Evolutionary conservation across 169 alveolate species (phyloP).

Genomic region (Plasmodium inui): DNA sequence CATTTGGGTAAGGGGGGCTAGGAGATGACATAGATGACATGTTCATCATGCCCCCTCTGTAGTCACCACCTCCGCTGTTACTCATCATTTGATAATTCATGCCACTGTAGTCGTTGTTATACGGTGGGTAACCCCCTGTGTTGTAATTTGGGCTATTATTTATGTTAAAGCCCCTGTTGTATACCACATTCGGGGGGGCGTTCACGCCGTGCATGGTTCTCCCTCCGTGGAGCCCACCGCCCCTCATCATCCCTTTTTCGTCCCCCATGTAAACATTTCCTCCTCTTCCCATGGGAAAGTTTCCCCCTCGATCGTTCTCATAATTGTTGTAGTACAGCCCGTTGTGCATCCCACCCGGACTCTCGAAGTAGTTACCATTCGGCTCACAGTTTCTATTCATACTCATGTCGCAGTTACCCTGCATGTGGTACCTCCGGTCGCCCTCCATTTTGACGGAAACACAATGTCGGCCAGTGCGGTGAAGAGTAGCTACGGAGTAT

Average conservation of each 20-base stretch:
- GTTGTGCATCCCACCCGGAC: background rate
- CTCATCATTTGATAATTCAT: background rate
- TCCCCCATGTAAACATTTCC: background rate
- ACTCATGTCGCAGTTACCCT: background rate
- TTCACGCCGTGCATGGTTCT: background rate
- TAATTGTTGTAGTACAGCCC: background rate
- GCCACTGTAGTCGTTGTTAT: conserved; percentile 3
- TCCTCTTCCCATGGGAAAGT: background rate
- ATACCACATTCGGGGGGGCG: background rate
- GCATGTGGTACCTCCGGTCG: conserved; percentile 1
- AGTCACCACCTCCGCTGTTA: background rate
- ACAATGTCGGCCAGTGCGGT: background rate
- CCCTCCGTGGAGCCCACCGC: background rate
- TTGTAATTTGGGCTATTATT: conserved; percentile 7
- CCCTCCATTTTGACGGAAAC: conserved; percentile 5
- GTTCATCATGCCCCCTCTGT: background rate
- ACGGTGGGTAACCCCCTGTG: background rate
- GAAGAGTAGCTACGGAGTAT: background rate
- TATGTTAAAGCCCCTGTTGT: background rate
- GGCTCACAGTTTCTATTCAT: background rate
- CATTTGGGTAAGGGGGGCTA: conserved; percentile 9
- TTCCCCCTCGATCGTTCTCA: background rate
- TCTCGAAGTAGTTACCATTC: background rate
- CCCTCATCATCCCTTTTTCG: background rate
- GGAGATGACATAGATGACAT: background rate